Base-by-base conservation (phyloP, 2,329 filamentous ascomycete species). In the Beauveria brongniartii region DNA sequence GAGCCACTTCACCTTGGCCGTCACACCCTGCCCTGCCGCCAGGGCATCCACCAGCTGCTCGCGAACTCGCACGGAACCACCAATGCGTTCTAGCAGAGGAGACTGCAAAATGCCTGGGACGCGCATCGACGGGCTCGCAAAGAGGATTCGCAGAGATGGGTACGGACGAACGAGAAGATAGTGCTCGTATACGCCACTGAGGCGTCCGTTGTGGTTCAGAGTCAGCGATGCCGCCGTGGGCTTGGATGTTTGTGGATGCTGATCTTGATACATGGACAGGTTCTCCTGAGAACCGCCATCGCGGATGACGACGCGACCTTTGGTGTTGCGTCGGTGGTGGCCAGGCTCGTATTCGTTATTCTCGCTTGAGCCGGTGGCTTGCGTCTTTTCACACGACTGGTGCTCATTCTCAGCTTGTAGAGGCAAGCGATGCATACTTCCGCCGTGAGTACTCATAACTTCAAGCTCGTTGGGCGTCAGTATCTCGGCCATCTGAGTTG, bases 1-100 rank as follows among this genome's bases (percentile, higher is more conserved):
- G 1, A 90, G 74, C 89, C 88, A 92, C 57, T 83, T 82, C 16
- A 92, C 82, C 69, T 90, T 90, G 4, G 88, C 88, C 1, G 89
- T 92, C 5, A 92, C 85, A 52, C 88, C 86, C 50, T 84, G 82
- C 0, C 88, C 88, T 66, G 87, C 82, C 5, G 81, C 80, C 24
- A 92, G 80, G 0, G 89, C 88, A n/a, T 77, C 72, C 1, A 72
- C 71, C 20, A 85, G 72, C 47, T 80, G 76, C 16, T 82, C 77
- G 9, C 78, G 77, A 2, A 81, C 74, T 18, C 75, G 72, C 3
- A 69, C 67, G 0, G 78, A 77, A 3, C 82, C 81, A 12, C 82
- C 81, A 28, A 84, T 80, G 28, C 78, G 78, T 10, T 76, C 74
- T 67, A 84, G 76, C 64, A 85, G 81, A 1, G 78, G 80, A 3